phyloP scores from a whole-genome alignment of 1,284 basidiomycete genomes.

The Papiliotrema fonsecae region DNA sequence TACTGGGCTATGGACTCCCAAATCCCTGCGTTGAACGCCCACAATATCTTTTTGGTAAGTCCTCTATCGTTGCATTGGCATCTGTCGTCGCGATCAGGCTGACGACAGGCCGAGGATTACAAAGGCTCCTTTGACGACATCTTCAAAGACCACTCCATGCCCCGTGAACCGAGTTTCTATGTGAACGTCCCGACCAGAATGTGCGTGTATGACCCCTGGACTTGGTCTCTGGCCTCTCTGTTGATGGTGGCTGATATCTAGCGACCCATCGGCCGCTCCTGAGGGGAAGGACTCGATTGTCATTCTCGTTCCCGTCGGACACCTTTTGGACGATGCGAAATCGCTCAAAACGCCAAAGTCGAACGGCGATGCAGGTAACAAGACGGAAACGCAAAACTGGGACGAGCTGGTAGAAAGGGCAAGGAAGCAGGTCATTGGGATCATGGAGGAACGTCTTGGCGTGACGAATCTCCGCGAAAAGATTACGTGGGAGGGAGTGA shows the following conservation, averaged over 20 bases:
- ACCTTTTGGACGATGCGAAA: slow-evolving; percentile 17
- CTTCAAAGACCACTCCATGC: slow-evolving; percentile 51
- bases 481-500: slow-evolving; percentile 42
- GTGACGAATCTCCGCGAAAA: slow-evolving; percentile 28
- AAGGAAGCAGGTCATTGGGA: slow-evolving; percentile 33
- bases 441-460: slow-evolving; percentile 30
- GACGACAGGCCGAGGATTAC: slow-evolving; percentile 47
- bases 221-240: not conserved
- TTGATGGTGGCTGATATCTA: too few species aligned
- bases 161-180: slow-evolving; percentile 54
- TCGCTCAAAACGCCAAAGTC: slow-evolving; percentile 8
- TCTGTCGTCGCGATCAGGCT: slow-evolving; percentile 4
- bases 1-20: slow-evolving; percentile 53
- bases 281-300: slow-evolving; percentile 42
- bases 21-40: slow-evolving; percentile 50
- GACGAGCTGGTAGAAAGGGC: slow-evolving; percentile 31
- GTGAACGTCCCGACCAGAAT: slow-evolving; percentile 53
- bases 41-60: slow-evolving; percentile 51
- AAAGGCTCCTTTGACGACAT: slow-evolving; percentile 54
- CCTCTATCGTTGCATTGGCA: slow-evolving; percentile 15
- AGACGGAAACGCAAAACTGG: slow-evolving; percentile 32
- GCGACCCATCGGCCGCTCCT: slow-evolving; percentile 46
- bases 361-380: not conserved
- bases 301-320: slow-evolving; percentile 41
- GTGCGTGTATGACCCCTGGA: slow-evolving; percentile 20